A percentile compares a stretch with the other conserved stretches of the same genome.
Conservation (phyloP, 2,329 filamentous ascomycete species). For the Neonectria faginata region DNA sequence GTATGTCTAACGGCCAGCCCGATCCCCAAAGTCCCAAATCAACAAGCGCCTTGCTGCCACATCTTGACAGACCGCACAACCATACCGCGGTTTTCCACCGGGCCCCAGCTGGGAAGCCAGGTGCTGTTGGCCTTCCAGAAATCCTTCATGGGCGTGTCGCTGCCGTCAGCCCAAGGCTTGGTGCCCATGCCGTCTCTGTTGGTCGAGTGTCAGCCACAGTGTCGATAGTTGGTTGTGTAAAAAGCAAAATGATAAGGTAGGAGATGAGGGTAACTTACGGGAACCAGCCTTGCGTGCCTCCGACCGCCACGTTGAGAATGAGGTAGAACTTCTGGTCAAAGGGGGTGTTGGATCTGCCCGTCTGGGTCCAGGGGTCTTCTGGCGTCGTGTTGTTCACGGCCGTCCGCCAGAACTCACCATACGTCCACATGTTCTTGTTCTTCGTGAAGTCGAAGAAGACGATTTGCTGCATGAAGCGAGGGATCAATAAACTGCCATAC, state of each 20-base stretch:
- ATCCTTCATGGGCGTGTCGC: conserved; percentile 52
- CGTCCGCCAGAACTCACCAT: conserved; percentile 54
- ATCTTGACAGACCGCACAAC: conserved; percentile 58
- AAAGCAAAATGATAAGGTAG: neutral
- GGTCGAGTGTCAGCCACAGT: neutral
- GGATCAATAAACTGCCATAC: neutral
- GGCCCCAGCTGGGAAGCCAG: conserved; percentile 56
- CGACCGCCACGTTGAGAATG: conserved; percentile 63
- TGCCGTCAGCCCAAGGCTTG: conserved; percentile 59
- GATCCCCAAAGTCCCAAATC: neutral
- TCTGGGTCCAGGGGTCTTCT: conserved; percentile 57
- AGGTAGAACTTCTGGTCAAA: conserved; percentile 64
- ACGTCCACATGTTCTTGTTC: conserved; percentile 46
- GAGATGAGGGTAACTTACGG: conserved; percentile 42
- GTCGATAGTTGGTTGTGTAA: neutral
- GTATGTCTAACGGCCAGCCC: neutral
- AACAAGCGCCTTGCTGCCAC: conserved; percentile 54
- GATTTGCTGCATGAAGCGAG: conserved; percentile 33
- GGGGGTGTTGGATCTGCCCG: conserved; percentile 54
- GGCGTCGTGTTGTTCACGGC: conserved; percentile 55
- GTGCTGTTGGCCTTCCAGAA: conserved; percentile 54
- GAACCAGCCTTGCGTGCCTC: conserved; percentile 61
- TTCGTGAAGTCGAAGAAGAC: conserved; percentile 49
- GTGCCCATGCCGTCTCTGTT: conserved; percentile 53
- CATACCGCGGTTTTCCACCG: conserved; percentile 52